Evolutionary conservation across 208 protist species (phyloP).

Genomic region (Naegleria fowleri): DNA sequence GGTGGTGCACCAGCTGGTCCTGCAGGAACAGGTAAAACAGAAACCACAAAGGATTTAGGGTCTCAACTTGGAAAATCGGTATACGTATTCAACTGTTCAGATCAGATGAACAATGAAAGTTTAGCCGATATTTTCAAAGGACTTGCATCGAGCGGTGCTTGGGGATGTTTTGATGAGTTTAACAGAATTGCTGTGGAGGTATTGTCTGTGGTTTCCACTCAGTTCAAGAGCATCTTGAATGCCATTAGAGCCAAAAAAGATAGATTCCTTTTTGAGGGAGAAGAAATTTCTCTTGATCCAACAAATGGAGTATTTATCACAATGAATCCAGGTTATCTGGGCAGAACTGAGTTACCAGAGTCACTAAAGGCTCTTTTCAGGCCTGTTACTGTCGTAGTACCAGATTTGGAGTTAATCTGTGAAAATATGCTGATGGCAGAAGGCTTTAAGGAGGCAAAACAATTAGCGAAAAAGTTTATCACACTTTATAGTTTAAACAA

Average conservation of each 20-base stretch:
- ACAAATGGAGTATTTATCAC: slow-evolving; percentile 56
- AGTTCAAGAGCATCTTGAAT: slow-evolving; percentile 61
- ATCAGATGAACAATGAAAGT: slow-evolving; percentile 71
- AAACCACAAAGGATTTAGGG: slow-evolving; percentile 79
- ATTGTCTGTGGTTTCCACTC: slow-evolving; percentile 56
- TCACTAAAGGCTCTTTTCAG: slow-evolving; percentile 69
- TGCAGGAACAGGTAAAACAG: slow-evolving; percentile 80
- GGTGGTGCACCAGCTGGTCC: slow-evolving; percentile 75
- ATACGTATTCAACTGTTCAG: slow-evolving; percentile 84
- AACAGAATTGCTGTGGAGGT: slow-evolving; percentile 63
- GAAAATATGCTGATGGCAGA: slow-evolving; percentile 68
- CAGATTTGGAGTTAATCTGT: slow-evolving; percentile 60
- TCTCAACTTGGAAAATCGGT: slow-evolving; percentile 66
- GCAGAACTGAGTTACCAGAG: slow-evolving; percentile 70
- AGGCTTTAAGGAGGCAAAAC: slow-evolving; percentile 59
- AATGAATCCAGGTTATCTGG: slow-evolving; percentile 71
- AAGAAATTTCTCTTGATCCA: slow-evolving; percentile 47
- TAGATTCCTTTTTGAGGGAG: slow-evolving; percentile 47
- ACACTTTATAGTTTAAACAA: slow-evolving; percentile 56
- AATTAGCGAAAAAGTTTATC: slow-evolving; percentile 57
- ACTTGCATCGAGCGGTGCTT: slow-evolving; percentile 55
- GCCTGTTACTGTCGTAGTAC: slow-evolving; percentile 63
- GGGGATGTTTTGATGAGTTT: slow-evolving; percentile 69
- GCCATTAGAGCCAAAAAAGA: slow-evolving; percentile 35
- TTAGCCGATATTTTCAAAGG: slow-evolving; percentile 76